Conservation (phyloP, 2,329 filamentous ascomycete genomes). For the Cyphellophora europaea region DNA sequence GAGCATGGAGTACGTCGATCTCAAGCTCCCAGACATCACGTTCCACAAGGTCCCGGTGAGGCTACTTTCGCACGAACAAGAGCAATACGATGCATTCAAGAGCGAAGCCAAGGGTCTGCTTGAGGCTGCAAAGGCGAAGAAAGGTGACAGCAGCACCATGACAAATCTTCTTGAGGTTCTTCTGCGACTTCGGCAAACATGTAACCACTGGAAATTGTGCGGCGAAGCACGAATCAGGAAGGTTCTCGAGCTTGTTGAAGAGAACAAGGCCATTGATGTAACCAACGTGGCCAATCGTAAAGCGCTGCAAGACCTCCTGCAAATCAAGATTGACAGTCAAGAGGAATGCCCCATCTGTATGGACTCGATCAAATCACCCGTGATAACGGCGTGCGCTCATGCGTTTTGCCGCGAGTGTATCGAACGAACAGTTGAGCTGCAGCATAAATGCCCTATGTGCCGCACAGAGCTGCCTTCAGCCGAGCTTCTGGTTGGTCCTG, state of each 20-base stretch:
- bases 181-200: constrained; percentile 73
- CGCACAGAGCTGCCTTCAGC: constrained; percentile 54
- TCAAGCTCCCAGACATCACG: constrained; percentile 66
- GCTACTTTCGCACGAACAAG: constrained; percentile 63
- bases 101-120: constrained; percentile 62
- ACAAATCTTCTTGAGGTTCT: constrained; percentile 71
- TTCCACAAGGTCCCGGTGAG: constrained; percentile 69
- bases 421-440: constrained; percentile 60
- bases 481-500: constrained; percentile 57
- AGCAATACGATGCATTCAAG: constrained; percentile 58
- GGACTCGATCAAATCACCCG: constrained; percentile 59
- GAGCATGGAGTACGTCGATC: constrained; percentile 78
- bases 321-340: constrained; percentile 66
- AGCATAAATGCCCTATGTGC: constrained; percentile 79
- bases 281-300: constrained; percentile 59
- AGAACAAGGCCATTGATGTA: constrained; percentile 57
- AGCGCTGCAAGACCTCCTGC: constrained; percentile 65
- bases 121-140: constrained; percentile 30
- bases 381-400: constrained; percentile 81
- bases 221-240: constrained; percentile 58
- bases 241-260: constrained; percentile 61
- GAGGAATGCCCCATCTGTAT: constrained; percentile 80
- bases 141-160: constrained; percentile 50
- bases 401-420: constrained; percentile 70
- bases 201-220: constrained; percentile 81